phyloP scores from a whole-genome alignment of 2,329 filamentous ascomycete genomes.

The Xylariaceae sp. region DNA sequence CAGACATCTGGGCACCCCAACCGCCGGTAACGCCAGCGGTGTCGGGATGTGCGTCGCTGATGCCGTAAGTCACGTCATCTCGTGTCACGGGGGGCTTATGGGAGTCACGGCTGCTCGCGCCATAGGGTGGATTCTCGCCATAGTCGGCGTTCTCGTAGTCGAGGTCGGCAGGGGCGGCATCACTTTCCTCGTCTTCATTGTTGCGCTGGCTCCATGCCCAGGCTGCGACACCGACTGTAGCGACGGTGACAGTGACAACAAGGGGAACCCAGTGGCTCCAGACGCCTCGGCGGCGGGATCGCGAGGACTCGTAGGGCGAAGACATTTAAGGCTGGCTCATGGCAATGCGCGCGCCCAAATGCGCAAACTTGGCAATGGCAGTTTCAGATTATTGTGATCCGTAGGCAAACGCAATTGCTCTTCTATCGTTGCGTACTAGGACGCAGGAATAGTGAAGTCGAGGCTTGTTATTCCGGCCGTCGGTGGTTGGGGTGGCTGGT shows the following conservation, averaged over 20 bases:
- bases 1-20: slow-evolving; percentile 75
- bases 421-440: too few relatives aligned
- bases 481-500: slow-evolving; percentile 22
- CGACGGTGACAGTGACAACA: slow-evolving; percentile 79
- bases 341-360: slow-evolving; percentile 24
- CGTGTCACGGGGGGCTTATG: slow-evolving; percentile 36
- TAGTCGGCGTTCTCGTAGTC: slow-evolving; percentile 48
- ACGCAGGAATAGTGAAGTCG: too few relatives aligned
- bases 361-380: slow-evolving; percentile 6
- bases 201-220: slow-evolving; percentile 92
- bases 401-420: too few relatives aligned
- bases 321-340: slow-evolving; percentile 51
- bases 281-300: slow-evolving; percentile 56
- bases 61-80: slow-evolving; percentile 42
- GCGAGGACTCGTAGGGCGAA: slow-evolving; percentile 60
- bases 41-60: slow-evolving; percentile 32
- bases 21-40: slow-evolving; percentile 42
- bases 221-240: slow-evolving; percentile 78
- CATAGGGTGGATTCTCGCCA: slow-evolving; percentile 50
- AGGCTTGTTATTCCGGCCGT: background rate
- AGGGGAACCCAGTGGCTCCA: slow-evolving; percentile 88
- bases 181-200: slow-evolving; percentile 62
- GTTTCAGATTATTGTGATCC: too few relatives aligned
- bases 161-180: slow-evolving; percentile 46
- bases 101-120: slow-evolving; percentile 36